phyloP scores from a whole-genome alignment of 2,329 filamentous ascomycete genomes.

The Mariannaea sp. region DNA sequence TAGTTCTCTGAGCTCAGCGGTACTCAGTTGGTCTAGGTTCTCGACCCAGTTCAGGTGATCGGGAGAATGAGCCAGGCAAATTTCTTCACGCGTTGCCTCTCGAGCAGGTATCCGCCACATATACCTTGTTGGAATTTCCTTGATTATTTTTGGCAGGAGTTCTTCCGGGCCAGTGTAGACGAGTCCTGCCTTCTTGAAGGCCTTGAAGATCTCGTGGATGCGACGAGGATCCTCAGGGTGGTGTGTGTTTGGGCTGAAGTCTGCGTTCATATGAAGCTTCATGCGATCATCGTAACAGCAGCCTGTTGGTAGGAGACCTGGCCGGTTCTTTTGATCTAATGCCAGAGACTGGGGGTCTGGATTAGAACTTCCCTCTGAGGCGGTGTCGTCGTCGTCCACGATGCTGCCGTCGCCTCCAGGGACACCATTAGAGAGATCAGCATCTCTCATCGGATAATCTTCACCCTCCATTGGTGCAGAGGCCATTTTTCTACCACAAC shows the following conservation, averaged over 20 bases:
- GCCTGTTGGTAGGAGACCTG: conserved; percentile 68
- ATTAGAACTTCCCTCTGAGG: conserved; percentile 43
- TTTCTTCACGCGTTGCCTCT: conserved; percentile 77
- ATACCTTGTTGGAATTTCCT: conserved; percentile 60
- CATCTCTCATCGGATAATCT: conserved; percentile 52
- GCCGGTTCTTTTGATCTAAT: conserved; percentile 46
- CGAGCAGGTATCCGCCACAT: conserved; percentile 81
- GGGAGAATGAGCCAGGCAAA: conserved; percentile 77
- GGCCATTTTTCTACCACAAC: conserved; percentile 12
- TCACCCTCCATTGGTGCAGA: conserved; percentile 48
- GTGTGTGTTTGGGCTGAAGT: conserved; percentile 73
- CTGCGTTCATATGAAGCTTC: conserved; percentile 91
- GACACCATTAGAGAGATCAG: conserved; percentile 37
- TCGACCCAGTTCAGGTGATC: conserved; percentile 81
- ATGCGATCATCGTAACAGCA: conserved; percentile 93
- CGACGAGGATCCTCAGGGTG: conserved; percentile 94
- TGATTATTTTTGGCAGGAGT: conserved; percentile 53
- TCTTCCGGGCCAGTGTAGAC: conserved; percentile 68
- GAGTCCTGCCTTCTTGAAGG: conserved; percentile 80
- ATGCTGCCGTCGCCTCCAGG: conserved; percentile 23
- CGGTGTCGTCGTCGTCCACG: conserved; percentile 42
- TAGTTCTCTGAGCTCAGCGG: conserved; percentile 69
- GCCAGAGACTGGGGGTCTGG: conserved; percentile 46
- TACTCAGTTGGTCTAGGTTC: conserved; percentile 56
- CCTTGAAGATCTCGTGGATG: conserved; percentile 91